These are phyloP conservation scores for Corymbia maculata DNA, from an alignment of 345 rosid species.

Conservation along the genomic window DNA sequence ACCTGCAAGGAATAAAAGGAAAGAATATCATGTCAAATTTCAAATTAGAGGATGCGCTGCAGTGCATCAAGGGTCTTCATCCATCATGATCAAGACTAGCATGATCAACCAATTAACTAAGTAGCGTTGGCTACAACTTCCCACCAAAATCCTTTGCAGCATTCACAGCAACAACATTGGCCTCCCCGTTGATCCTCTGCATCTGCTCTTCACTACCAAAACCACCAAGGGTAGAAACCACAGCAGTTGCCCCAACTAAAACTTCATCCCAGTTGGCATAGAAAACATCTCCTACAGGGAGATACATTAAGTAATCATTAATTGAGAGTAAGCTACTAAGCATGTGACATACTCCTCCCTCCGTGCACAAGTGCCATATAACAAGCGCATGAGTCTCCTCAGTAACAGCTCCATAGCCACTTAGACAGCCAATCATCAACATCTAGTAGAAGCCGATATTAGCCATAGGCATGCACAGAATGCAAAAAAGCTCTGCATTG, in stretches of 20 bases:
- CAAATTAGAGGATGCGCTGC: background rate
- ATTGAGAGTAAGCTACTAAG: background rate
- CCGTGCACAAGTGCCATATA: background rate
- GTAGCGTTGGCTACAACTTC: background rate
- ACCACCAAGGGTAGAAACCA: slow-evolving; percentile 91
- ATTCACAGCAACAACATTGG: slow-evolving; percentile 68
- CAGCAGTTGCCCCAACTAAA: slow-evolving; percentile 81
- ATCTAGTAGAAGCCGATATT: background rate
- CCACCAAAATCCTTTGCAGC: slow-evolving; percentile 79
- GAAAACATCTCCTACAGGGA: slow-evolving; percentile 75
- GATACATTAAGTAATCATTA: background rate
- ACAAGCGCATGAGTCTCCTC: background rate
- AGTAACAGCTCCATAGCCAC: background rate
- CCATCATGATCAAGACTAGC: background rate
- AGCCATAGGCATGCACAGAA: background rate
- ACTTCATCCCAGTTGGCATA: slow-evolving; percentile 92
- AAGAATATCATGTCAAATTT: background rate
- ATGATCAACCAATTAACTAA: background rate
- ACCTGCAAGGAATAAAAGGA: slow-evolving; percentile 27
- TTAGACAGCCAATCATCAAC: background rate
- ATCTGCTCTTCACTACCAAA: slow-evolving; percentile 89
- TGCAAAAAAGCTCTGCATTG: background rate
- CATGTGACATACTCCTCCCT: background rate
- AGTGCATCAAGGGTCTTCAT: background rate
- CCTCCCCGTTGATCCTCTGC: slow-evolving; percentile 85